Evolutionary conservation across 345 rosid genomes (phyloP).

Genomic region (Clarkia xantiana): DNA sequence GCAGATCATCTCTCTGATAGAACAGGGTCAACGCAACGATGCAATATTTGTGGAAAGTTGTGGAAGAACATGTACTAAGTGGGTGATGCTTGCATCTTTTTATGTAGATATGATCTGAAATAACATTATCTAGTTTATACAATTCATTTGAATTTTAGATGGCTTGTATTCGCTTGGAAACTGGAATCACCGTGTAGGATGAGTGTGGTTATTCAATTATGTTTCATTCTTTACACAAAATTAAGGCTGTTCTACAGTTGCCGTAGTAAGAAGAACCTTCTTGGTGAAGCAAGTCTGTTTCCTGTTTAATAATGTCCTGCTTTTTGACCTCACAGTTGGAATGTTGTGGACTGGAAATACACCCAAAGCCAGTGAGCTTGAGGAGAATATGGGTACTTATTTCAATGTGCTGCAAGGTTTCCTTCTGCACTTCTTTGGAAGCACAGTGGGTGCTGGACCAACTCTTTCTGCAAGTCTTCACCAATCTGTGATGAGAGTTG

Average conservation of each 20-base stretch:
- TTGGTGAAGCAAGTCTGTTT: background rate
- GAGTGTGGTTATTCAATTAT: too few species aligned
- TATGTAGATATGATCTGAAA: too few species aligned
- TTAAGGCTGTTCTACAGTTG: background rate
- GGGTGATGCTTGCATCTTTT: too few species aligned
- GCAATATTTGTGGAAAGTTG: too few species aligned
- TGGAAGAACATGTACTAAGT: too few species aligned
- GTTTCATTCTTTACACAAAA: too few species aligned
- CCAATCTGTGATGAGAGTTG: constrained; percentile 50
- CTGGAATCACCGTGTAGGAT: too few species aligned
- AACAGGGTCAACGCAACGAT: too few species aligned
- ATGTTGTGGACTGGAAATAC: constrained; percentile 76
- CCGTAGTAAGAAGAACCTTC: background rate
- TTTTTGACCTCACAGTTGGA: constrained; percentile 40
- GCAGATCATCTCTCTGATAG: too few species aligned
- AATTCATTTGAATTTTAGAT: too few species aligned
- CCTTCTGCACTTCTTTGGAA: constrained; percentile 65
- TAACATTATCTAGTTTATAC: too few species aligned
- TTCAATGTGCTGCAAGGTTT: constrained; percentile 74
- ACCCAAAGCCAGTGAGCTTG: constrained; percentile 52
- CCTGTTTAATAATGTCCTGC: background rate
- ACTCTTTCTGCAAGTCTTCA: constrained; percentile 62
- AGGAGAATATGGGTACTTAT: constrained; percentile 54
- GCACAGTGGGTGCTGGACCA: constrained; percentile 67
- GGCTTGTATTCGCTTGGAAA: too few species aligned